Percentiles rank a stretch among this genome's conserved stretches.
Conservation (phyloP, 2,329 filamentous ascomycete species). For the Alternaria arborescens region DNA sequence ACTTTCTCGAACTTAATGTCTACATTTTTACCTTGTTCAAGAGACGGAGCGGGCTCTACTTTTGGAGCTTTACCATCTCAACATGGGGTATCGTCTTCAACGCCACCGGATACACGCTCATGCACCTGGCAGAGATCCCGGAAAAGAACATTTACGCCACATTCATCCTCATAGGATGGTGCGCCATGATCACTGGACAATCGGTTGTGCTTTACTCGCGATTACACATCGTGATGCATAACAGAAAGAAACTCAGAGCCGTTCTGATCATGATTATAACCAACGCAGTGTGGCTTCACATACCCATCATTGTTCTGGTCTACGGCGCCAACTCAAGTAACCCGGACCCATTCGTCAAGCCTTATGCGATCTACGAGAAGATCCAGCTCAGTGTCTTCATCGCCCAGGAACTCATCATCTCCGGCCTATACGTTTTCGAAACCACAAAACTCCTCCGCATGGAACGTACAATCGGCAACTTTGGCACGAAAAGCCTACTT, state of each 20-base stretch:
- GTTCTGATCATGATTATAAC: slow-evolving; percentile 65
- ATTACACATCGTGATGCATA: slow-evolving; percentile 65
- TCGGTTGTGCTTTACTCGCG: slow-evolving; percentile 68
- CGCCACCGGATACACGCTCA: slow-evolving; percentile 54
- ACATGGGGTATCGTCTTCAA: slow-evolving; percentile 56
- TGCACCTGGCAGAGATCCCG: slow-evolving; percentile 49
- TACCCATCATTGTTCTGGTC: slow-evolving; percentile 62
- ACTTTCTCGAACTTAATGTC: slow-evolving; percentile 54
- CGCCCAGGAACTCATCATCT: slow-evolving; percentile 48
- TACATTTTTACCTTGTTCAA: slow-evolving; percentile 58
- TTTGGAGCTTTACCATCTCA: slow-evolving; percentile 57
- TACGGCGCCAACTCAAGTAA: slow-evolving; percentile 57
- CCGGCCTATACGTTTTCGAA: slow-evolving; percentile 61
- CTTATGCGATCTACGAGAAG: slow-evolving; percentile 52
- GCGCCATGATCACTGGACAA: slow-evolving; percentile 68
- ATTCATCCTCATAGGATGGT: slow-evolving; percentile 64
- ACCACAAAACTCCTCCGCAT: slow-evolving; percentile 38
- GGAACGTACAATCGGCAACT: slow-evolving; percentile 25
- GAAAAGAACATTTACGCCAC: slow-evolving; percentile 41
- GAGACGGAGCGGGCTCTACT: slow-evolving; percentile 56
- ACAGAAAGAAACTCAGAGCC: slow-evolving; percentile 55
- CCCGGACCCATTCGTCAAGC: slow-evolving; percentile 35
- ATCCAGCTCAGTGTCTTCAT: slow-evolving; percentile 53
- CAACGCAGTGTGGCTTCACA: slow-evolving; percentile 62
- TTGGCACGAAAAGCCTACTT: slow-evolving; percentile 21